Evolutionary conservation across 805 yeast species (phyloP), one percentile per base, ranked within the genome.

Genomic region (Myxozyma monticola): DNA sequence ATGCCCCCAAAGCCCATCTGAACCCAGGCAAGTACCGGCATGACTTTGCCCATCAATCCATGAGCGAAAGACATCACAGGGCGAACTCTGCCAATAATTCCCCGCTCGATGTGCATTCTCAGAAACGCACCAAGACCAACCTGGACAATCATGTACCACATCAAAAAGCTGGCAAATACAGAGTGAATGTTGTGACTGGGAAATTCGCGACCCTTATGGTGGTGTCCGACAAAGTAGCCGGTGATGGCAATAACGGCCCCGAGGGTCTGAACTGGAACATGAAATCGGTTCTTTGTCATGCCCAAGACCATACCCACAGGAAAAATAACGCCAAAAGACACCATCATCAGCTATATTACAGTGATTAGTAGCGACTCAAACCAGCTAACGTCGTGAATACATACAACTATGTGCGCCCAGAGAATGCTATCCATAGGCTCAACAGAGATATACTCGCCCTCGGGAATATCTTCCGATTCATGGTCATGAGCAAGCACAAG

Each of bases 1-100:
- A 87, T 83, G 4, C 91, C 88, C 0, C 95, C 91, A 70, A 91
- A 70, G 44, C 89, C 81, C 28, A 79, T 77, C 57, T 87, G 81
- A 8, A 89, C 83, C 85, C 95, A 88, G 7, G 95, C 93, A 25
- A 71, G 55, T 5, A 71, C 56, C 5, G 76, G 76, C 38, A 60
- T 45, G 18, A 56, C 17, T 38, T 52, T 59, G 55, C 72, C 68
- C 29, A 63, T 37, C n/a, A 66, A 48, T 4, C 71, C 67, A 48
- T 71, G 74, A 10, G 61, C 56, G 34, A 60, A 43, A 48, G 65
- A 62, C 38, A 69, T 45, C 17, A 51, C 59, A 9, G 45, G 41
- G 20, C 69, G 64, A 30, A 72, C 49, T 40, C 60, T 63, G 34
- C 70, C 65, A 21, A 68, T 51, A 9, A 68, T 45, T 28, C 73